A percentile compares a stretch with the other conserved stretches of the same genome.
Evolutionary conservation across 2,329 filamentous ascomycete genomes (phyloP).

Genomic region (Aspergillus niger): DNA sequence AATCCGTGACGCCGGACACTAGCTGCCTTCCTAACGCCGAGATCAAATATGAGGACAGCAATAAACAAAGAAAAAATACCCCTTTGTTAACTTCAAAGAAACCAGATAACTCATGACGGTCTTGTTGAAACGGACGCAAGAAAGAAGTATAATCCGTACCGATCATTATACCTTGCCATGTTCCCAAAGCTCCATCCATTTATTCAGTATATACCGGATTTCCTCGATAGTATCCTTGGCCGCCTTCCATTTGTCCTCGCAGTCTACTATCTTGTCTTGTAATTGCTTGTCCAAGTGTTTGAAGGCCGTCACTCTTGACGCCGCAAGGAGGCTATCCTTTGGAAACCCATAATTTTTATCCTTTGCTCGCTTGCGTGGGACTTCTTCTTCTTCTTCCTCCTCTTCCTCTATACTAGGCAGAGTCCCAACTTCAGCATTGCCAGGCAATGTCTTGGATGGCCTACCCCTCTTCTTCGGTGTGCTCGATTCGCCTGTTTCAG

Average conservation of each 20-base stretch:
- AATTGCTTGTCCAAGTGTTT: conserved; percentile 21
- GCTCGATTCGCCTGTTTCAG: neutral
- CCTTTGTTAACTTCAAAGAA: neutral
- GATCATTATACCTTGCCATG: neutral
- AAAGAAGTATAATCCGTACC: neutral
- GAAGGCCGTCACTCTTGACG: too few species aligned
- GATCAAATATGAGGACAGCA: neutral
- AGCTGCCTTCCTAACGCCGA: neutral
- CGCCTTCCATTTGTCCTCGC: conserved; percentile 59
- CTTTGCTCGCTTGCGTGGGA: neutral
- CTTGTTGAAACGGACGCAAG: neutral
- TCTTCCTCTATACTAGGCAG: conserved; percentile 8
- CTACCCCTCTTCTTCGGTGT: neutral
- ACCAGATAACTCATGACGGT: neutral
- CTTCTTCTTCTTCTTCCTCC: conserved; percentile 24
- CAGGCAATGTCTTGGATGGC: neutral
- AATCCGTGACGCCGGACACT: neutral
- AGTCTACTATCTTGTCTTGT: conserved; percentile 57
- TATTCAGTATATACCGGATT: conserved; percentile 22
- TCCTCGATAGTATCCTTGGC: conserved; percentile 23
- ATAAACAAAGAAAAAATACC: neutral
- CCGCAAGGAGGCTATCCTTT: too few species aligned
- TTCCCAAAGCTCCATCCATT: conserved; percentile 25
- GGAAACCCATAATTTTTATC: too few species aligned
- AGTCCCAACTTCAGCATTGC: conserved; percentile 5